Evolutionary conservation across 1,139 yeast species (phyloP), one percentile per base, ranked within the genome.

Genomic region (Hansenula sp.): DNA sequence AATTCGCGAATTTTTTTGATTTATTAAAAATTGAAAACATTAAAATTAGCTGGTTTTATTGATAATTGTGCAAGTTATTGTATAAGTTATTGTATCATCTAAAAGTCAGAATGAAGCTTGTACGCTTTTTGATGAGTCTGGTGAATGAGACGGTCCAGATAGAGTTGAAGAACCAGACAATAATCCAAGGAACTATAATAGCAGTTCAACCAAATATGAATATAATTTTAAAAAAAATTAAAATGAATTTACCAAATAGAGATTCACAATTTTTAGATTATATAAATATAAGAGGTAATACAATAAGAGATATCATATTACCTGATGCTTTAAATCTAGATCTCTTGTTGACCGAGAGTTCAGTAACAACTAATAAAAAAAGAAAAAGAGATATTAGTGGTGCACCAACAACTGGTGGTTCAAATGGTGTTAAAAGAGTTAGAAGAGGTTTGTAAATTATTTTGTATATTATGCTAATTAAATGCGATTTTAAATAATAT

Each of bases 151-250:
- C 90, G 34, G 92, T 92, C 8, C 92, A 94, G 40, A 87, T 92
- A 21, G 98, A 92, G 60, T 70, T 92, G 56, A 92, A 92, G 62
- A 89, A 92, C 61, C 97, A 97, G 26, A 79, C 89, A 0, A 69
- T 80, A 10, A 71, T 82, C 3, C 70, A 81, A 47, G 90, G 90
- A 0, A 77, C 85, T 0, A 65, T 92, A 32, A 76, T 86, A 34
- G 78, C 90, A 7, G 96, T 95, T 33, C 75, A 95, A 6, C 96
- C 97, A 27, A 78, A 86, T 51, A 92, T 92, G 98, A 92, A 92
- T 64, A 80, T 94, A 34, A 80, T 90, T 6, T 64, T 92, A 51
- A 82, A 86, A 52, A 86, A 84, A 50, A 94, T 88, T 42, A 86
- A 83, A 57, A 78, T 83, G 77, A 79, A 84, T 24, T 75, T 79